phyloP scores from a whole-genome alignment of 108 stramenopile genomes.

The Stephanodiscus minutulus region DNA sequence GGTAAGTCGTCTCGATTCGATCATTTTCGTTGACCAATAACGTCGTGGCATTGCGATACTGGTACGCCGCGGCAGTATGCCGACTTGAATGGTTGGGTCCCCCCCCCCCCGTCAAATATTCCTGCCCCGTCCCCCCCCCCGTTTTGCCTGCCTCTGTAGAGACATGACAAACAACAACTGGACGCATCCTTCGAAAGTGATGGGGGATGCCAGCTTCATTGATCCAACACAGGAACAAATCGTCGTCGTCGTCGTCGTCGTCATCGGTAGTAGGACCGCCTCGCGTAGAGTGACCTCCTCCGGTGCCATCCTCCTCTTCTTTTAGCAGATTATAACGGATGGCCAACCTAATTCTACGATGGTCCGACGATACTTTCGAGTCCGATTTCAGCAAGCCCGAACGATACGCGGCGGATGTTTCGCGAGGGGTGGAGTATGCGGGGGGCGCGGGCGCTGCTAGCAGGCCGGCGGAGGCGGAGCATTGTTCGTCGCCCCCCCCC shows the following conservation, averaged over 20 bases:
- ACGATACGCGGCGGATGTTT: constrained; percentile 22
- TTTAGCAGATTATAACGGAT: constrained; percentile 31
- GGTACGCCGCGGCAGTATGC: not conserved
- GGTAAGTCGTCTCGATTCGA: constrained; percentile 65
- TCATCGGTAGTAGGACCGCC: not conserved
- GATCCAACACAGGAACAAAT: constrained; percentile 41
- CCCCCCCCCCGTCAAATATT: not conserved
- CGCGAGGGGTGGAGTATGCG: constrained; percentile 12
- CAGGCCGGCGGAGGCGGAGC: not conserved
- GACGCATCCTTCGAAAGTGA: constrained; percentile 25
- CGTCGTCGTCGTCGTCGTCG: not conserved
- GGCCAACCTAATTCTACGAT: constrained; percentile 31
- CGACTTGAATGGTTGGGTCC: not conserved
- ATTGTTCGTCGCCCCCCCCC: no score
- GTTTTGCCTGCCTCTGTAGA: no score
- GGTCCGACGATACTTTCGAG: constrained; percentile 6
- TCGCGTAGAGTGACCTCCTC: not conserved
- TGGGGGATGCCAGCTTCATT: constrained; percentile 27
- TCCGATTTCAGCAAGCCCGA: constrained; percentile 26
- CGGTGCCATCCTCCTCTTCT: not conserved
- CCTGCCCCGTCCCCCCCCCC: no score
- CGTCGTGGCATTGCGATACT: not conserved
- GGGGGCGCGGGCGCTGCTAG: no score
- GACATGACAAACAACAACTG: no score
- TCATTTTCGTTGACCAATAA: constrained; percentile 40